These are phyloP conservation scores for Leccinum incarnatum DNA, from an alignment of 768 basidiomycete genomes.

Conservation along the genomic window DNA sequence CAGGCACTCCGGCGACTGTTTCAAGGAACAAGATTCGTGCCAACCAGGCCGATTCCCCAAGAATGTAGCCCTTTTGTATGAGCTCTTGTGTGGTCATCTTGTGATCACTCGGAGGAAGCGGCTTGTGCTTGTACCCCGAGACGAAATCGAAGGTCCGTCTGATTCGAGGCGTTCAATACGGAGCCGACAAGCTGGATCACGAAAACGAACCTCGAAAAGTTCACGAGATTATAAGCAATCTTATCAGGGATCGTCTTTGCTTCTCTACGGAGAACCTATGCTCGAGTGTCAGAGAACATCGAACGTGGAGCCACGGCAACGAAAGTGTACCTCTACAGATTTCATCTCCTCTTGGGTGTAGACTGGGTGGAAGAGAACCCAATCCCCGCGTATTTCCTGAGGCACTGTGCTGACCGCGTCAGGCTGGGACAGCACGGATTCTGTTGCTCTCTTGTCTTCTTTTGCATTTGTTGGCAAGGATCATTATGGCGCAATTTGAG, in stretches of 20 bases:
- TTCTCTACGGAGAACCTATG: slow-evolving; percentile 66
- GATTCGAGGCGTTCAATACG: slow-evolving; percentile 1
- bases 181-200: slow-evolving; percentile 1
- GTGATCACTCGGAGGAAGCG: slow-evolving; percentile 50
- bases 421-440: slow-evolving; percentile 20
- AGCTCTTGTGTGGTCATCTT: slow-evolving; percentile 74
- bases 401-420: slow-evolving; percentile 55
- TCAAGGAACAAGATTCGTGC: slow-evolving; percentile 72
- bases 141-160: slow-evolving; percentile 79
- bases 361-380: slow-evolving; percentile 93
- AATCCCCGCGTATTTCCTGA: slow-evolving; percentile 64
- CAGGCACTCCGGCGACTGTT: slow-evolving; percentile 91
- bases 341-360: slow-evolving; percentile 73
- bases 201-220: slow-evolving; percentile 42
- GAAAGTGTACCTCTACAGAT: slow-evolving; percentile 57
- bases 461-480: neutral
- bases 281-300: slow-evolving; percentile 8
- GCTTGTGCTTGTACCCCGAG: slow-evolving; percentile 79
- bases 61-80: slow-evolving; percentile 65
- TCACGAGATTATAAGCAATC: slow-evolving; percentile 64
- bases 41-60: slow-evolving; percentile 78
- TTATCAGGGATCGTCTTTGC: slow-evolving; percentile 70
- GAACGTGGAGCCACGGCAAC: neutral
- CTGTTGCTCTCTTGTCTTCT: slow-evolving; percentile 27
- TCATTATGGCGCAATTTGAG: neutral